phyloP scores from a whole-genome alignment of 306 rosid species.

The Vigna reflexopilosa region DNA sequence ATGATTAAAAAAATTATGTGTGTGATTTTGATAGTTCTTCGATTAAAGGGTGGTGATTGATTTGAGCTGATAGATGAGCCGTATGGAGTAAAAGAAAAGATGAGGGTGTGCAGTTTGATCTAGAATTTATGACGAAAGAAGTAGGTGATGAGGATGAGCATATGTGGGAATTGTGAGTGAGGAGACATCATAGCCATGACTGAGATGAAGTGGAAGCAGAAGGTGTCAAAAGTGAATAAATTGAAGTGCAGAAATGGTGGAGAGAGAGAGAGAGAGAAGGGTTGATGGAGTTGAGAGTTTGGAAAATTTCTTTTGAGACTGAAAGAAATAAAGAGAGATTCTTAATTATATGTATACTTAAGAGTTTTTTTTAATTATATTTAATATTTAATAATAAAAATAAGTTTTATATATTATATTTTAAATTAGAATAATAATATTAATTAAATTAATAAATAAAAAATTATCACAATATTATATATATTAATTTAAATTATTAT shows the following conservation, averaged over 20 bases:
- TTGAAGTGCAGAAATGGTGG: conserved; percentile 34
- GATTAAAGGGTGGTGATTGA: conserved; percentile 41
- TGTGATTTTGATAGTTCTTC: background rate
- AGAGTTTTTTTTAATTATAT: no score
- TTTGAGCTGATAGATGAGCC: background rate
- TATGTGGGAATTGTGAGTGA: conserved; percentile 59
- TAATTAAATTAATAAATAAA: no score
- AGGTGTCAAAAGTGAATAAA: conserved; percentile 39
- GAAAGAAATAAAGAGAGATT: conserved; percentile 47
- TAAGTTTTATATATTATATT: no score
- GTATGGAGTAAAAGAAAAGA: conserved; percentile 29
- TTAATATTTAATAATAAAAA: no score
- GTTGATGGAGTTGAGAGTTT: conserved; percentile 32
- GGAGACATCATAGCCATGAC: conserved; percentile 53
- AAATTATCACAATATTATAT: no score
- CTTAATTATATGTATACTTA: background rate
- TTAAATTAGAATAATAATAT: no score
- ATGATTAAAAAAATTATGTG: background rate
- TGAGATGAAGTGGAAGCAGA: conserved; percentile 24
- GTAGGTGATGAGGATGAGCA: conserved; percentile 50
- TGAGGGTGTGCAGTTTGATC: conserved; percentile 28
- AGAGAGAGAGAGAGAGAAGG: background rate
- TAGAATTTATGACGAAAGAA: conserved; percentile 54
- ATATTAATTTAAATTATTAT: no score
- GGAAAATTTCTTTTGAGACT: conserved; percentile 39